Evolutionary conservation across 257 asterid species (phyloP).

Genomic region (Lantana camara): DNA sequence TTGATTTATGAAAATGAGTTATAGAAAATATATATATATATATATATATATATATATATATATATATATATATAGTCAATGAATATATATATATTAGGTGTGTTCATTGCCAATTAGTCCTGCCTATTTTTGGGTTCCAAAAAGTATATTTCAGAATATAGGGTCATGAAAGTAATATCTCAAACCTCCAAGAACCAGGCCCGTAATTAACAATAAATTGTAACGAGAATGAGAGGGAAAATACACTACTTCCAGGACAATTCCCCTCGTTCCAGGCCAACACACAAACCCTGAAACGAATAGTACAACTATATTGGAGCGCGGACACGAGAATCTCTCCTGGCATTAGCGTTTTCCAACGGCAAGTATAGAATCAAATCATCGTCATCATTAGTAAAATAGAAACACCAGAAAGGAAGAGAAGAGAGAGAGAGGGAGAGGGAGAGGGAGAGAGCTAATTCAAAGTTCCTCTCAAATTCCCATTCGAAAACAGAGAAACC

Average conservation of each 20-base stretch:
- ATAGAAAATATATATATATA: too few relatives aligned
- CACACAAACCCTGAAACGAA: not conserved
- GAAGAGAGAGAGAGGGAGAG: constrained; percentile 30
- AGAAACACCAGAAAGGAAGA: constrained; percentile 32
- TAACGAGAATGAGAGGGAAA: not conserved
- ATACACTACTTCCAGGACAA: constrained; percentile 27
- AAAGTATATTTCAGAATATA: not conserved
- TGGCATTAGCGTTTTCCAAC: constrained; percentile 45
- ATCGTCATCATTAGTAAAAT: constrained; percentile 29
- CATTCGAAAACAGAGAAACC: constrained; percentile 27
- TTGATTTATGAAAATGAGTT: too few relatives aligned
- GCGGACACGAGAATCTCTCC: not conserved
- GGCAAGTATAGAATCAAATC: constrained; percentile 38
- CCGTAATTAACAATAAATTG: not conserved
- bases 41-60: too few relatives aligned
- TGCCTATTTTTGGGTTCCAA: not conserved
- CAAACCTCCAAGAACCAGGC: not conserved
- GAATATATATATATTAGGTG: too few relatives aligned
- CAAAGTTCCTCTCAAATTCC: constrained; percentile 35
- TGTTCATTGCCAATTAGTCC: too few relatives aligned
- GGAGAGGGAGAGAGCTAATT: constrained; percentile 34
- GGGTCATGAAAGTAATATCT: constrained; percentile 1
- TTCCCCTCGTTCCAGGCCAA: constrained; percentile 20
- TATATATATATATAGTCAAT: too few relatives aligned
- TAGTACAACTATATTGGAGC: constrained; percentile 2